Evolutionary conservation across 176 grass and related monocot species (phyloP).

Genomic region (Urochloa ruziziensis): DNA sequence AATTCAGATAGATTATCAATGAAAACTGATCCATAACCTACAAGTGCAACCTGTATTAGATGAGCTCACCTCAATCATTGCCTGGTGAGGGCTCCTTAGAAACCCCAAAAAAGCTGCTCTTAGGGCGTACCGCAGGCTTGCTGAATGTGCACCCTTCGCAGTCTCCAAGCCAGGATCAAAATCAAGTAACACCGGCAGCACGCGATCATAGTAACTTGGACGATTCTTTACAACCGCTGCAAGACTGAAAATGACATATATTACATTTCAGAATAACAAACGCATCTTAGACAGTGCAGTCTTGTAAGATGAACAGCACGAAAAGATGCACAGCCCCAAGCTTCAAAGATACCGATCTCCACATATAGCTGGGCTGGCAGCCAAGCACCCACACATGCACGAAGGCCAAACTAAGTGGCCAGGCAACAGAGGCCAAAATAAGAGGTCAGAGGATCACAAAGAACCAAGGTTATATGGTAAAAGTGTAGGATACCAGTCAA

Average conservation of each 20-base stretch:
- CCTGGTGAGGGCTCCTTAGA: slow-evolving; percentile 69
- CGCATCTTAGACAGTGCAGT: neutral
- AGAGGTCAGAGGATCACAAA: neutral
- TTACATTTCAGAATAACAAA: slow-evolving; percentile 30
- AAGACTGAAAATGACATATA: slow-evolving; percentile 62
- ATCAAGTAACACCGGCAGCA: slow-evolving; percentile 65
- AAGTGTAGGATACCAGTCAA: neutral
- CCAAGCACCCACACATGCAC: neutral
- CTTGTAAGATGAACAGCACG: slow-evolving; percentile 2
- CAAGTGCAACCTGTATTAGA: neutral
- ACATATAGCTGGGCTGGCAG: neutral
- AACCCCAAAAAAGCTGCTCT: slow-evolving; percentile 80
- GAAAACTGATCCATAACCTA: slow-evolving; percentile 8
- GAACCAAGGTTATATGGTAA: slow-evolving; percentile 14
- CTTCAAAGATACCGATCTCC: neutral
- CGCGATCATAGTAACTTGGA: slow-evolving; percentile 55
- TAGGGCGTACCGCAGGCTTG: slow-evolving; percentile 79
- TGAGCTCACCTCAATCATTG: slow-evolving; percentile 68
- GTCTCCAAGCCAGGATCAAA: slow-evolving; percentile 70
- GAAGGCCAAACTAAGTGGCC: neutral
- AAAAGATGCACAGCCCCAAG: neutral
- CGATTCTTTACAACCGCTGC: slow-evolving; percentile 85
- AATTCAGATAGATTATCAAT: slow-evolving; percentile 11
- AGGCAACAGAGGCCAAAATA: slow-evolving; percentile 14
- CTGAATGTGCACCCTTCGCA: slow-evolving; percentile 57